Evolutionary conservation across 2,329 filamentous ascomycete species (phyloP), one percentile per base, ranked within the genome.

Genomic region (Scopulariopsis brevicaulis): DNA sequence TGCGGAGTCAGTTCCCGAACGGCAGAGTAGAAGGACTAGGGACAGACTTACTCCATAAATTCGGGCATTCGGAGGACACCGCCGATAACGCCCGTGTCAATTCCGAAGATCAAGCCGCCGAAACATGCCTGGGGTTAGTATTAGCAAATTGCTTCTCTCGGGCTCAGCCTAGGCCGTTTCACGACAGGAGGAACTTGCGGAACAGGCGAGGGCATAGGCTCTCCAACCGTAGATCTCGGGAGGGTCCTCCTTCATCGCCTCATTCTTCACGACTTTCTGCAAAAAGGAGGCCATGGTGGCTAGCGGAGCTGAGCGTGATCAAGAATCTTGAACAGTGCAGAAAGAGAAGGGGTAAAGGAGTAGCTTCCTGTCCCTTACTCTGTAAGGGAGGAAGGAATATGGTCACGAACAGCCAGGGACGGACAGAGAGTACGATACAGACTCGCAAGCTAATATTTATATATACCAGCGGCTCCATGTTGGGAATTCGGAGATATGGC

Each of bases 181-280:
- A 15, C 18, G 37, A 8, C 37, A n/a, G 40, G 15, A 37, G 28
- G 20, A 46, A 14, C n/a, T n/a, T 35, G 18, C 40, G 4, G 53
- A 55, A n/a, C 77, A 83, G 54, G 82, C 83, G 63, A 86, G 74
- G 59, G 77, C 77, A 62, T 85, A 82, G 32, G 85, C 83, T 58
- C 84, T 79, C 84, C 84, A 88, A 65, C 84, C 83, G 70, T 87
- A 88, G 60, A 88, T 83, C 67, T 86, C 79, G 22, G 77, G 75
- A 20, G 85, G 85, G 60, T 88, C 85, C 35, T 73, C 70, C 65
- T 79, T 84, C 81, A 89, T 87, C 52, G 86, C 82, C 67, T 89
- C 84, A 74, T 89, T 89, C 70, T 80, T 80, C 64, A 87, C 77
- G 65, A 86, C 73, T 63, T 71, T 72, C 63, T 74, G 75, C 59